These are phyloP conservation scores for Fusarium tjaetaba DNA, from an alignment of 2,329 filamentous ascomycete species.

Conservation along the genomic window DNA sequence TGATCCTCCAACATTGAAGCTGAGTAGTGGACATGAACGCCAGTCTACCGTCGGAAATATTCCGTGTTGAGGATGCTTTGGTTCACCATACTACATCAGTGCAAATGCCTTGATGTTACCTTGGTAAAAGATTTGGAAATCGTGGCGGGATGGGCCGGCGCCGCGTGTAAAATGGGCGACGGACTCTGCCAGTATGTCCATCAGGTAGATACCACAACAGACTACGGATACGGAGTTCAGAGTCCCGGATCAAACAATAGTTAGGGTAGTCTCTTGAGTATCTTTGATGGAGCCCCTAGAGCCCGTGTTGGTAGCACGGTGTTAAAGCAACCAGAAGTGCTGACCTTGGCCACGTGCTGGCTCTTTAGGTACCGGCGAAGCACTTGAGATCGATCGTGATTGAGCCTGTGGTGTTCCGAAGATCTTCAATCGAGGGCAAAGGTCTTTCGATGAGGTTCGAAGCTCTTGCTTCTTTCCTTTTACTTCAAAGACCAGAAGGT, in stretches of 20 bases:
- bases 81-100: neutral
- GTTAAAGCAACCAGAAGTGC: neutral
- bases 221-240: neutral
- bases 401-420: neutral
- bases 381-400: neutral
- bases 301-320: neutral
- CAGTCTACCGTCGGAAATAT: neutral
- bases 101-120: neutral
- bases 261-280: neutral
- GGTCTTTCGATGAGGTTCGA: neutral
- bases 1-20: neutral
- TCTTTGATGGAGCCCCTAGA: neutral
- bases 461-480: neutral
- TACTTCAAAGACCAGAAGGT: neutral
- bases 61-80: neutral
- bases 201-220: neutral
- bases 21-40: neutral
- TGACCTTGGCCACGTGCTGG: neutral
- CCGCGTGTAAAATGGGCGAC: constrained; percentile 13
- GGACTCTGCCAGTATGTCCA: neutral
- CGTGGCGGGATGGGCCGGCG: constrained; percentile 31
- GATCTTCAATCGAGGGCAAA: neutral
- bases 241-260: neutral
- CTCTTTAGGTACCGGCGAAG: neutral
- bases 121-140: constrained; percentile 8